A percentile compares a stretch with the other conserved stretches of the same genome.
Conservation (phyloP, 345 rosid genomes). For the Ricinus communis region DNA sequence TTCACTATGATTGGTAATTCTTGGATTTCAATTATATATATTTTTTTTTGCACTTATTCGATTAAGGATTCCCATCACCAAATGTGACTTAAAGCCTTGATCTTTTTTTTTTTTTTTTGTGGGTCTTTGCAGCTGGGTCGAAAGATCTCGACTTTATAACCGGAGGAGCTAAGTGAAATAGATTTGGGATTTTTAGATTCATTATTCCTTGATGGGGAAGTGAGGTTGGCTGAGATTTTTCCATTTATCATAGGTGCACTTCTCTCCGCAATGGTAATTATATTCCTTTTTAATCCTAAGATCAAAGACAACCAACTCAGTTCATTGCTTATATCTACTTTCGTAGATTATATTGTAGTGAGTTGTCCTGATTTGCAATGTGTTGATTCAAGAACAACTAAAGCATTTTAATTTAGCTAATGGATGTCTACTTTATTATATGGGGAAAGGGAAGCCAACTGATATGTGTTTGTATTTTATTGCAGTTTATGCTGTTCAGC, state of each 20-base stretch:
- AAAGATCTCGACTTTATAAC: not conserved
- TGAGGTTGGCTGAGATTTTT: not conserved
- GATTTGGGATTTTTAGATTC: not conserved
- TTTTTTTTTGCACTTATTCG: too few relatives aligned
- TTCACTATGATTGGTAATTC: not conserved
- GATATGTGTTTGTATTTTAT: not conserved
- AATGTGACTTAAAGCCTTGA: not conserved
- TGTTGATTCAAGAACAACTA: not conserved
- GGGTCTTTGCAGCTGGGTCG: not conserved
- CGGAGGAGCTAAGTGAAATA: not conserved
- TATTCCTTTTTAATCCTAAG: too few relatives aligned
- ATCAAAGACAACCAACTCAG: too few relatives aligned
- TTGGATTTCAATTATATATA: not conserved
- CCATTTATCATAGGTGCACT: too few relatives aligned
- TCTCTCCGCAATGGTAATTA: too few relatives aligned
- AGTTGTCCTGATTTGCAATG: not conserved
- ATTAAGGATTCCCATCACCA: slow-evolving; percentile 6
- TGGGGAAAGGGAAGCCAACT: not conserved
- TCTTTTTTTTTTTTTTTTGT: not conserved
- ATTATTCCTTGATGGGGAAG: not conserved
- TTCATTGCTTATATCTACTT: too few relatives aligned
- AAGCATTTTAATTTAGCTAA: not conserved
- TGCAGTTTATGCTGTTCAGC: slow-evolving; percentile 14
- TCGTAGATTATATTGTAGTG: not conserved
- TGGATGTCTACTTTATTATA: not conserved